A percentile compares a stretch with the other conserved stretches of the same genome.
These are phyloP conservation scores for Geranium rotundifolium DNA, from an alignment of 345 rosid species.

Conservation along the genomic window DNA sequence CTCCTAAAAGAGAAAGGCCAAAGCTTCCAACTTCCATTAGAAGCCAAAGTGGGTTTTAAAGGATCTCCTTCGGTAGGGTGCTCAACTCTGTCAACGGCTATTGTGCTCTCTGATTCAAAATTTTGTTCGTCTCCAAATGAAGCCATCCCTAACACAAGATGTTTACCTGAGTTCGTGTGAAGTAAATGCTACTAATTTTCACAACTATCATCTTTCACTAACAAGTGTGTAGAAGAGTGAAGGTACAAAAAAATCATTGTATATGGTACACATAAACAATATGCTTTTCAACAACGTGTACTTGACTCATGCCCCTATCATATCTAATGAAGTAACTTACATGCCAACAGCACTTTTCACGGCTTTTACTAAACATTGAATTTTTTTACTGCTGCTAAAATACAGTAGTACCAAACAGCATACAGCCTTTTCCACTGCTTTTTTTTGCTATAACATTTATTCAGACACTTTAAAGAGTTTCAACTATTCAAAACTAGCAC, in stretches of 20 bases:
- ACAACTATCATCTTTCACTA: constrained; percentile 43
- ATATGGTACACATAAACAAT: neutral
- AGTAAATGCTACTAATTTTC: constrained; percentile 39
- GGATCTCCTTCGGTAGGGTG: constrained; percentile 28
- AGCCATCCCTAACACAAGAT: constrained; percentile 38
- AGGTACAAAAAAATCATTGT: too few species aligned
- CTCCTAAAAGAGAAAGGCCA: constrained; percentile 71
- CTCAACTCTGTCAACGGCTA: constrained; percentile 36
- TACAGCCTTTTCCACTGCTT: neutral
- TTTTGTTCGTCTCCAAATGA: constrained; percentile 33
- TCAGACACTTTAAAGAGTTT: neutral
- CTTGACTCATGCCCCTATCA: too few species aligned
- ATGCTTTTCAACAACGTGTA: too few species aligned
- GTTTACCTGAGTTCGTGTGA: constrained; percentile 42
- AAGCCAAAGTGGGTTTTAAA: constrained; percentile 26
- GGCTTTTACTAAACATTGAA: too few species aligned
- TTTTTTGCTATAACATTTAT: neutral
- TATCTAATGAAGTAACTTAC: too few species aligned
- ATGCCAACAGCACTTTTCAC: too few species aligned
- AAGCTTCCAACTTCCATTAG: constrained; percentile 62
- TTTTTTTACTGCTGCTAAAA: too few species aligned
- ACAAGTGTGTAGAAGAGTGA: constrained; percentile 5
- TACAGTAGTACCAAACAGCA: too few species aligned
- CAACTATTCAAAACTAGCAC: neutral
- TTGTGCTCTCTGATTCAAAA: constrained; percentile 50